Evolutionary conservation across 257 asterid genomes (phyloP), one percentile per base, ranked within the genome.

Genomic region (Buddleja alternifolia): DNA sequence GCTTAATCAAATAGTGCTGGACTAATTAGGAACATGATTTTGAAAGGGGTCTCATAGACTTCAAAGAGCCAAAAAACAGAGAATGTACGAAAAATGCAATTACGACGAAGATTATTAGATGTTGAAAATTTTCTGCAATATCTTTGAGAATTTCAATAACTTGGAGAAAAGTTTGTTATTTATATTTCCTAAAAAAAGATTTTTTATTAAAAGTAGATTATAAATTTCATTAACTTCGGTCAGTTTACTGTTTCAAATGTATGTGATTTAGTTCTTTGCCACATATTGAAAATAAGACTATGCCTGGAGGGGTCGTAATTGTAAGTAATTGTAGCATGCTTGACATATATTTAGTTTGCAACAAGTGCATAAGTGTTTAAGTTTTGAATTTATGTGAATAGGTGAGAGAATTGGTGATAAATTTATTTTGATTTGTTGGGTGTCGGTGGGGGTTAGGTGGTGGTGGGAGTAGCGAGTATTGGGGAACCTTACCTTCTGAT

Each of bases 1-100:
- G 25, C 32, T 53, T 57, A 68, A 29, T 69, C 32, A 44, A 69
- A 57, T 32, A 42, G 23, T 69, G 59, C 2, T 45, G 66, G 74
- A 29, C 20, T n/a, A 39, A 40, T 19, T 7, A 46, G 24, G 29
- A 44, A 37, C 59, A 34, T 34, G 60, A 34, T 19, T 10, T 21
- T 48, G 34, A 14, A 47, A 47, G 46, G 36, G 21, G 19, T 2
- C 45, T 29, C 16, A 24, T 61, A 15, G 42, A 14, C 58, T 24
- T 16, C 21, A 45, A 47, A 8, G 44, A 29, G 17, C 44, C 6
- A 45, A 24, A 15, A 60, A 19, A 36, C n/a, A 58, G 4, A 37
- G 8, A 17, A 55, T 29, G 57, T 51, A n/a, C 6, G 54, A 47
- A 47, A 1, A 47, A 7, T 47, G 10, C 14, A 8, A 12, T 8